Evolutionary conservation across 176 grass and related monocot genomes (phyloP), one percentile per base, ranked within the genome.

Genomic region (Cenchrus americanus): DNA sequence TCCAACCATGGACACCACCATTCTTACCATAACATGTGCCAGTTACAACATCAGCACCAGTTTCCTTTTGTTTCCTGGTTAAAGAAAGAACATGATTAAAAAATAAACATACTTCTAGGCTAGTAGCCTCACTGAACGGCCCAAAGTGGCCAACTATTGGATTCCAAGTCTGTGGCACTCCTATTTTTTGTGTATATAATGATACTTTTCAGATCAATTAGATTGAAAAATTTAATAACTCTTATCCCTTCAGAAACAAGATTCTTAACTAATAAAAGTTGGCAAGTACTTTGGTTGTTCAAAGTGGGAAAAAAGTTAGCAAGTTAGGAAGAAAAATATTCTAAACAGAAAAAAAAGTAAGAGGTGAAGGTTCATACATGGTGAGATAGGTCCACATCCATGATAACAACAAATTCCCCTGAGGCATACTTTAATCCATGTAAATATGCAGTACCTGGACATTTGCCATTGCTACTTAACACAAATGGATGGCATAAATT

Each of bases 1-100:
- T 99, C 96, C 96, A 99, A 69, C 96, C 96, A 83, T 99, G 96
- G 14, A 96, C 91, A 76, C 96, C 96, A 82, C 96, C 96, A 11
- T 92, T 95, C 48, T 79, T 88, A 50, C 94, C 91, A 89, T 99
- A 99, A 11, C 96, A 87, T 24, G 96, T 99, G 21, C 93, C 91
- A 17, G 96, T 99, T 75, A 99, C 93, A 77, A 99, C 74, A 47
- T 90, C 94, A 80, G 96, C 91, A n/a, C 87, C 87, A 14, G 91
- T 94, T 94, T 94, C 91, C 74, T 80, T 89, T 75, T 99, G 91
- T 75, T 96, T 99, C 89, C 93, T 99, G 67, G 58, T 47, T 30
- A 83, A 62, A 15, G 21, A 78, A 78, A 22, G 44, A 73, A 41
- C 48, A 48, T 46, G 50, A 42, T 90, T 86, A 73, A 79, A 58